These are phyloP conservation scores for Mycena haematopus DNA, from an alignment of 768 basidiomycete species.

Conservation along the genomic window DNA sequence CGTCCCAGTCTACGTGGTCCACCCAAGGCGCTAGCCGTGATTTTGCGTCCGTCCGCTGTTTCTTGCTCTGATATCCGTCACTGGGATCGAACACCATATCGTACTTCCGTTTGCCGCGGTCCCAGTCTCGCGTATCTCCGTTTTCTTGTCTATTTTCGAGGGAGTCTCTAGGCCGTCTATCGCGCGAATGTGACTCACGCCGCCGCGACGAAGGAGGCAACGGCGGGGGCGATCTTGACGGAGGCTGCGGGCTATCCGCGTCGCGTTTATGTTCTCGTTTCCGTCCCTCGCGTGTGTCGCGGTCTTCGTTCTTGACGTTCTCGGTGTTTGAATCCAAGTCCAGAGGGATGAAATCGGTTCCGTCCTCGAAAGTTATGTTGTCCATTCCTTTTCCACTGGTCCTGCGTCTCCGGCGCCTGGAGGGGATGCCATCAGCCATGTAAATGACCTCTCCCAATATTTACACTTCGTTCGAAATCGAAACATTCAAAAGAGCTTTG, in stretches of 20 bases:
- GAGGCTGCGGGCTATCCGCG: conserved; percentile 16
- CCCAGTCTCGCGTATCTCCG: conserved; percentile 31
- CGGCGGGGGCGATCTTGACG: conserved; percentile 14
- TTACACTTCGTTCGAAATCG: conserved; percentile 14
- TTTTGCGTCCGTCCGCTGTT: conserved; percentile 56
- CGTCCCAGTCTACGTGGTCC: conserved; percentile 69
- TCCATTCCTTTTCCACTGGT: conserved; percentile 15
- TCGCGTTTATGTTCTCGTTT: conserved; percentile 16
- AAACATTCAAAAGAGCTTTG: neutral
- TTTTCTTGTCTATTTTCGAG: conserved; percentile 1
- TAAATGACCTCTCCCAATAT: conserved; percentile 13
- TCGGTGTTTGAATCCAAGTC: conserved; percentile 14
- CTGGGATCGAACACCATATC: conserved; percentile 51
- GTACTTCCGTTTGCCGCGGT: conserved; percentile 52
- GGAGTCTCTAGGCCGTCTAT: conserved; percentile 29
- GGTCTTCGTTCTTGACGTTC: conserved; percentile 3
- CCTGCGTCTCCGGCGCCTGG: conserved; percentile 24
- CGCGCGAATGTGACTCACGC: conserved; percentile 7
- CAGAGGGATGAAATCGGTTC: conserved; percentile 19
- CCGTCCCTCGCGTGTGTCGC: conserved; percentile 3
- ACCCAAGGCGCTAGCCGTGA: conserved; percentile 77
- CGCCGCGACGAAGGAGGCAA: conserved; percentile 1
- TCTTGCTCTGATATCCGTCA: conserved; percentile 60
- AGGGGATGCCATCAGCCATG: conserved; percentile 22
- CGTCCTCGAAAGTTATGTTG: conserved; percentile 14